A percentile compares a stretch with the other conserved stretches of the same genome.
Conservation (phyloP, 108 stramenopile species). For the Conticribra guillardii region DNA sequence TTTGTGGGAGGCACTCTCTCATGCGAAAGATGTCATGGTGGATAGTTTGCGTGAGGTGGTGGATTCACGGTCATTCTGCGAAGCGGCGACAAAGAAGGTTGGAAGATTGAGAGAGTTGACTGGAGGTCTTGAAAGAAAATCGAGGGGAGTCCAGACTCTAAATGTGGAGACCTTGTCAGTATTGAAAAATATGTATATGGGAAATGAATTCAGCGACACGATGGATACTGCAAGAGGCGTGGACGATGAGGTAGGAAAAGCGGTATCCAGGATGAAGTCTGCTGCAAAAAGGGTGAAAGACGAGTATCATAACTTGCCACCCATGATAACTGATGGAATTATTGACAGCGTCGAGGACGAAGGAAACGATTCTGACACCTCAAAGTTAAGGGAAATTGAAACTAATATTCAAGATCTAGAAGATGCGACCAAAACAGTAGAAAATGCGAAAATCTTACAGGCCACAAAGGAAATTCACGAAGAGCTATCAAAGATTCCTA, state of each 20-base stretch:
- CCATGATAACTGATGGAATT: slow-evolving; percentile 48
- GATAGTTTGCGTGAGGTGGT: slow-evolving; percentile 47
- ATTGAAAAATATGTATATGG: slow-evolving; percentile 26
- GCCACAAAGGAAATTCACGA: slow-evolving; percentile 28
- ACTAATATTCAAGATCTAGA: slow-evolving; percentile 44
- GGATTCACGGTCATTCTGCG: slow-evolving; percentile 34
- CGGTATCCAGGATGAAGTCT: slow-evolving; percentile 32
- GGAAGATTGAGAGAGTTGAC: slow-evolving; percentile 20
- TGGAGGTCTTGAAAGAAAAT: slow-evolving; percentile 17
- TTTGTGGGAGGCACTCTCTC: slow-evolving; percentile 56
- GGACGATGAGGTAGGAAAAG: slow-evolving; percentile 49
- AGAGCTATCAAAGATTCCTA: slow-evolving; percentile 30
- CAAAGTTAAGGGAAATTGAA: slow-evolving; percentile 13
- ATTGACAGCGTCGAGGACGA: slow-evolving; percentile 8
- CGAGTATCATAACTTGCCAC: slow-evolving; percentile 43
- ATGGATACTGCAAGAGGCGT: slow-evolving; percentile 49
- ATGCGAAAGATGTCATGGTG: slow-evolving; percentile 62
- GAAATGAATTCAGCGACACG: slow-evolving; percentile 34
- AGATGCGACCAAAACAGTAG: slow-evolving; percentile 27
- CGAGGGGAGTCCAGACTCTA: slow-evolving; percentile 22
- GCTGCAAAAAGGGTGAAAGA: slow-evolving; percentile 45
- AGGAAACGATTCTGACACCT: not conserved
- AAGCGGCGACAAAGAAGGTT: slow-evolving; percentile 46
- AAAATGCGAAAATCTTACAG: slow-evolving; percentile 33
- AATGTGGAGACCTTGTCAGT: slow-evolving; percentile 24